These are phyloP conservation scores for Sporisorium iseilematis-ciliati DNA, from an alignment of 1,284 basidiomycete species.

Conservation along the genomic window DNA sequence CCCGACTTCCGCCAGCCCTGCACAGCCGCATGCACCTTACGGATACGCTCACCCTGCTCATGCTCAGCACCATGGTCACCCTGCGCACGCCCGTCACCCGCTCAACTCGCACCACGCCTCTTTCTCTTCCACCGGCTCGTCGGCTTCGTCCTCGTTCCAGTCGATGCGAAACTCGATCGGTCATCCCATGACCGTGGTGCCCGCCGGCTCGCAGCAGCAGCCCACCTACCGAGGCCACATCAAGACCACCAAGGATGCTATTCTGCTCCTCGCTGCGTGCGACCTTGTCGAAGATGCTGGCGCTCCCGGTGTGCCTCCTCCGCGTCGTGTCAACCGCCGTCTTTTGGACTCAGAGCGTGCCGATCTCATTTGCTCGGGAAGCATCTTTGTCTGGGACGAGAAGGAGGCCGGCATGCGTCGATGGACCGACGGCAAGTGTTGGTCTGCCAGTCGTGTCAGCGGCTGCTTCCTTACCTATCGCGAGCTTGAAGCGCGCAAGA, in stretches of 20 bases:
- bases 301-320: constrained; percentile 39
- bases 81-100: constrained; percentile 20
- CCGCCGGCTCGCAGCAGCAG: constrained; percentile 50
- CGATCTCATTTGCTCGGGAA: constrained; percentile 62
- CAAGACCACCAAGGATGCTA: constrained; percentile 67
- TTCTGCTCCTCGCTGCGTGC: constrained; percentile 66
- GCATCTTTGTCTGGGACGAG: constrained; percentile 69
- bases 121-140: constrained; percentile 30
- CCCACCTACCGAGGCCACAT: constrained; percentile 67
- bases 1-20: constrained; percentile 14
- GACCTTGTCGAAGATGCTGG: constrained; percentile 54
- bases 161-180: constrained; percentile 27
- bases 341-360: constrained; percentile 65
- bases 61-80: constrained; percentile 25
- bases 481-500: constrained; percentile 68
- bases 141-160: constrained; percentile 29
- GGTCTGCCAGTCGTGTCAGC: constrained; percentile 73
- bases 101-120: constrained; percentile 28
- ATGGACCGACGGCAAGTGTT: constrained; percentile 73
- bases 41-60: constrained; percentile 25
- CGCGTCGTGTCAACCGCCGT: constrained; percentile 62
- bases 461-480: constrained; percentile 72
- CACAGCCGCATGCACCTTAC: constrained; percentile 24
- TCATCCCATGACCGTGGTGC: constrained; percentile 17
- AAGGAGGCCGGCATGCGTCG: constrained; percentile 71